Percentiles rank a stretch among this genome's conserved stretches.
phyloP scores from a whole-genome alignment of 2,329 filamentous ascomycete species.

The Xylariaceae sp. region DNA sequence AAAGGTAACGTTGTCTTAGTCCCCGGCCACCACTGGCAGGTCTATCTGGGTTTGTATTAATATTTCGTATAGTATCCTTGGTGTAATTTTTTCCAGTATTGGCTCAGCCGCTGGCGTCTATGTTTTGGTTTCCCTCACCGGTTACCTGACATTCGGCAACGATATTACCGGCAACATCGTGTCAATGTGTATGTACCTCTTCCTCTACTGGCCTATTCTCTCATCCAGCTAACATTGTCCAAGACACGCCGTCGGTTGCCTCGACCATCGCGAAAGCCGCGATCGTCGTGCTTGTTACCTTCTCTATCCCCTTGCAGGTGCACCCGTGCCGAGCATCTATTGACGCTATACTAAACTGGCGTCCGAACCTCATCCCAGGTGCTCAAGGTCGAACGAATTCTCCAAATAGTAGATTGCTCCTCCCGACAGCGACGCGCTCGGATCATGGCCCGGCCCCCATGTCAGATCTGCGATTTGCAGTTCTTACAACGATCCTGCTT shows the following conservation, averaged over 20 bases:
- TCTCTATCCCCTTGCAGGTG: conserved; percentile 91
- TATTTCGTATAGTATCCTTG: conserved; percentile 58
- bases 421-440: conserved; percentile 40
- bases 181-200: conserved; percentile 66
- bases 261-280: conserved; percentile 92
- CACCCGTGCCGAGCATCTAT: conserved; percentile 95
- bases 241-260: conserved; percentile 67
- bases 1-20: conserved; percentile 32
- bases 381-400: conserved; percentile 41
- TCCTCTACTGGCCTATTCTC: neutral
- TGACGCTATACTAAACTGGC: conserved; percentile 91
- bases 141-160: conserved; percentile 93
- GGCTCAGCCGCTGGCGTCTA: conserved; percentile 85
- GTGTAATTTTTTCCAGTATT: conserved; percentile 78
- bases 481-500: conserved; percentile 83
- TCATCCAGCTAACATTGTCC: conserved; percentile 2
- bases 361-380: conserved; percentile 51
- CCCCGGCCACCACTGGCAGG: neutral
- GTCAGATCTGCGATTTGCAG: conserved; percentile 81
- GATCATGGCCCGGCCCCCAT: conserved; percentile 61
- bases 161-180: conserved; percentile 89
- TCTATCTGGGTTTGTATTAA: conserved; percentile 16
- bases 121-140: conserved; percentile 86
- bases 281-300: conserved; percentile 93
- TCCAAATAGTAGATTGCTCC: conserved; percentile 42